Evolutionary conservation across 108 stramenopile genomes (phyloP).

Genomic region (Poteriospumella lacustris): DNA sequence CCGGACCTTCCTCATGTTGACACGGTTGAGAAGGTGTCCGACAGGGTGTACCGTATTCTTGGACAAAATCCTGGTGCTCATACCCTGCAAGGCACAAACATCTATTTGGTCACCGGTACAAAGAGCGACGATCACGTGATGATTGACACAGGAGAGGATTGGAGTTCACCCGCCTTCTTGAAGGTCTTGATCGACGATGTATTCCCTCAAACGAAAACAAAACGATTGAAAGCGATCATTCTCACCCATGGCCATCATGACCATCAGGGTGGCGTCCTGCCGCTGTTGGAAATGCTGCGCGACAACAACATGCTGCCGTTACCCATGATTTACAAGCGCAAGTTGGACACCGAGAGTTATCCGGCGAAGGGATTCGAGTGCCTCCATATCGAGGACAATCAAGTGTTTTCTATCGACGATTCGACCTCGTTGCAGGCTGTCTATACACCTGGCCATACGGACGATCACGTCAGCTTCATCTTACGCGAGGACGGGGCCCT

Average conservation of each 20-base stretch:
- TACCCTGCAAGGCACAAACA: conserved; percentile 25
- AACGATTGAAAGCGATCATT: neutral
- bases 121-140: neutral
- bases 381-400: conserved; percentile 9
- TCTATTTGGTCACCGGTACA: neutral
- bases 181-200: conserved; percentile 1
- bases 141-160: conserved; percentile 15
- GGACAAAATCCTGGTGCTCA: conserved; percentile 24
- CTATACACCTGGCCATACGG: conserved; percentile 39
- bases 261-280: conserved; percentile 32
- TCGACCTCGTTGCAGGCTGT: conserved; percentile 26
- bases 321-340: conserved; percentile 12
- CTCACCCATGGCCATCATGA: conserved; percentile 39
- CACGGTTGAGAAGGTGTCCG: neutral
- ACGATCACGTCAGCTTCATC: conserved; percentile 43
- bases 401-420: neutral
- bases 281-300: neutral
- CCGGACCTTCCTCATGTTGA: neutral
- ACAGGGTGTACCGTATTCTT: neutral
- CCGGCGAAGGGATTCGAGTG: conserved; percentile 11
- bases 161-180: neutral
- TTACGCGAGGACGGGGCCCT: conserved; percentile 42
- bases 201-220: neutral
- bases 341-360: neutral
- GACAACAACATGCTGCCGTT: neutral